Percentiles rank a stretch among this genome's conserved stretches.
Conservation (phyloP, 306 rosid genomes). For the Trichosanthes cucumerina region DNA sequence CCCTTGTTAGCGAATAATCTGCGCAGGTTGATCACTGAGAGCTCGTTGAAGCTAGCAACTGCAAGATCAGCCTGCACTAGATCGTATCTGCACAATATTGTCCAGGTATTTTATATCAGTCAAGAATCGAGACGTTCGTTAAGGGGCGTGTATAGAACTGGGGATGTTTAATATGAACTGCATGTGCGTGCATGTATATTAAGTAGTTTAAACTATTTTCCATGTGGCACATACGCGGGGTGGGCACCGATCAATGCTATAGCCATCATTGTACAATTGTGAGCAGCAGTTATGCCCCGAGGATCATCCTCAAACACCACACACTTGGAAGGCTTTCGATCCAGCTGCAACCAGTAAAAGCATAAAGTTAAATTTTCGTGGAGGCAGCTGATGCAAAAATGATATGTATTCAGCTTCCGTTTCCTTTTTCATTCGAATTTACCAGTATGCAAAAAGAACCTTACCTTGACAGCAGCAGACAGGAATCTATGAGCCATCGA, state of each 20-base stretch:
- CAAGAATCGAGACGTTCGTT: neutral
- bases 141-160: neutral
- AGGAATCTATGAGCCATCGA: conserved; percentile 97
- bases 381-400: neutral
- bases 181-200: neutral
- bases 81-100: conserved; percentile 52
- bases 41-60: conserved; percentile 77
- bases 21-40: conserved; percentile 88
- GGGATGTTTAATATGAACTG: neutral
- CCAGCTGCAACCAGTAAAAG: conserved; percentile 46
- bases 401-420: neutral
- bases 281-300: conserved; percentile 94
- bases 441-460: neutral
- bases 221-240: conserved; percentile 56
- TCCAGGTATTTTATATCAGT: neutral
- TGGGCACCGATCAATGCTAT: conserved; percentile 79
- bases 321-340: conserved; percentile 91
- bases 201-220: neutral
- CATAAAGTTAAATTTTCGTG: neutral
- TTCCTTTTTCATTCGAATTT: neutral
- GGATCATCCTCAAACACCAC: conserved; percentile 98
- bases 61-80: conserved; percentile 96
- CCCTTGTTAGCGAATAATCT: conserved; percentile 91
- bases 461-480: conserved; percentile 93
- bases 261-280: conserved; percentile 98